Evolutionary conservation across 768 basidiomycete genomes (phyloP), one percentile per base, ranked within the genome.

Genomic region (Pulveroboletus sp.): DNA sequence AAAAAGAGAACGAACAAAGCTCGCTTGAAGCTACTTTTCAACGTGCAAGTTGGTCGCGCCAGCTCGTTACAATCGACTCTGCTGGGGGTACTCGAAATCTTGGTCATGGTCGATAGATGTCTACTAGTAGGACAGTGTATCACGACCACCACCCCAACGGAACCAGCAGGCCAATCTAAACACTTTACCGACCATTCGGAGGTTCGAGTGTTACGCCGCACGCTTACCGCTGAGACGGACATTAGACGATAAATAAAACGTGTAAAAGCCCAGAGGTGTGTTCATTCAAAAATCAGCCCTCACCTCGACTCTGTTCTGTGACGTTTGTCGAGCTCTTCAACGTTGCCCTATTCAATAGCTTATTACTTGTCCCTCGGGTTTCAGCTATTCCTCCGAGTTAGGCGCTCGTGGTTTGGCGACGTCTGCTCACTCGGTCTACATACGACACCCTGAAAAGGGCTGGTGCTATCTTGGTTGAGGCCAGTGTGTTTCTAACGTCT

Each of bases 361-460:
- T 51, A 8, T 46, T 40, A 12, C 27, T 51, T 17, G 40, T 6
- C 18, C 28, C 32, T 6, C 32, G 14, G 7, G 31, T 38, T 35
- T 8, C 39, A 17, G 54, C 44, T 15, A 7, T 39, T 12, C 32
- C 47, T 27, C 40, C 27, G 8, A 28, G 27, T 28, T 21, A 21
- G 21, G 21, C 21, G 21, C 27, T 28, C 6, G 27, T 17, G 18
- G 10, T 5, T 7, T n/a, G 9, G 36, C 42, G 39, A 8, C 43
- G 36, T 31, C 24, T 18, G 3, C 15, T 24, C 31, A 31, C 5
- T 5, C 31, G 6, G 27, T 15, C 39, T 28, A 3, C 40, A 27
- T 49, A 45, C 26, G 42, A 18, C 21, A 21, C 21, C 21, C 21
- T 21, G 9, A 55, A 47, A 3, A 57, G 54, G 55, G 54, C 55